A percentile compares a stretch with the other conserved stretches of the same genome.
Evolutionary conservation across 2,329 filamentous ascomycete species (phyloP).

Genomic region (Dothistroma septosporum): DNA sequence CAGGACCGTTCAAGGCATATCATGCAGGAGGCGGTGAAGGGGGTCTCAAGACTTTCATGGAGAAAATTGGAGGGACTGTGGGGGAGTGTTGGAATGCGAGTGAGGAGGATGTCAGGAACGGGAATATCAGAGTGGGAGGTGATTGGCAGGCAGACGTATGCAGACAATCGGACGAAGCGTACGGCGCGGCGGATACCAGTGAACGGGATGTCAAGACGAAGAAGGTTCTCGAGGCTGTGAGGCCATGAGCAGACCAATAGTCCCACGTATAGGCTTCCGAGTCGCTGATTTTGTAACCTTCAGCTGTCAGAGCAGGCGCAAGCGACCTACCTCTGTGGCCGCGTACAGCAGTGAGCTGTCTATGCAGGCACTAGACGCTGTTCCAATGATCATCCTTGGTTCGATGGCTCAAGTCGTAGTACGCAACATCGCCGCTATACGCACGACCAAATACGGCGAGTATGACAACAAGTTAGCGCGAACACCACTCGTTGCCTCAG

Average conservation of each 20-base stretch:
- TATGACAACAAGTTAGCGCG: not conserved
- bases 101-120: slow-evolving; percentile 34
- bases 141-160: slow-evolving; percentile 48
- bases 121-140: slow-evolving; percentile 38
- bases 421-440: too few species aligned
- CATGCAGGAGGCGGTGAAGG: slow-evolving; percentile 55
- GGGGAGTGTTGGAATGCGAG: slow-evolving; percentile 52
- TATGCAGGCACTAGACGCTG: not conserved
- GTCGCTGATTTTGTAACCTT: too few species aligned
- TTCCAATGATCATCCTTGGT: not conserved
- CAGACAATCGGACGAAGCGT: slow-evolving; percentile 43
- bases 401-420: not conserved
- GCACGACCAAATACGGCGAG: not conserved
- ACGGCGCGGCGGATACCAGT: slow-evolving; percentile 42
- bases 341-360: not conserved
- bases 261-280: too few species aligned
- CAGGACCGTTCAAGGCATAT: slow-evolving; percentile 57
- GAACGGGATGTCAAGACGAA: slow-evolving; percentile 43
- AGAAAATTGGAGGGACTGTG: slow-evolving; percentile 55
- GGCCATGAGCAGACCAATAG: not conserved
- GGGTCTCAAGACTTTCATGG: slow-evolving; percentile 51
- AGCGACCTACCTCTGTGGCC: too few species aligned
- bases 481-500: not conserved
- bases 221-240: slow-evolving; percentile 39
- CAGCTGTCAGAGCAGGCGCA: too few species aligned